These are phyloP conservation scores for Aspergillus baeticus DNA, from an alignment of 495 filamentous ascomycete genomes.

Conservation along the genomic window DNA sequence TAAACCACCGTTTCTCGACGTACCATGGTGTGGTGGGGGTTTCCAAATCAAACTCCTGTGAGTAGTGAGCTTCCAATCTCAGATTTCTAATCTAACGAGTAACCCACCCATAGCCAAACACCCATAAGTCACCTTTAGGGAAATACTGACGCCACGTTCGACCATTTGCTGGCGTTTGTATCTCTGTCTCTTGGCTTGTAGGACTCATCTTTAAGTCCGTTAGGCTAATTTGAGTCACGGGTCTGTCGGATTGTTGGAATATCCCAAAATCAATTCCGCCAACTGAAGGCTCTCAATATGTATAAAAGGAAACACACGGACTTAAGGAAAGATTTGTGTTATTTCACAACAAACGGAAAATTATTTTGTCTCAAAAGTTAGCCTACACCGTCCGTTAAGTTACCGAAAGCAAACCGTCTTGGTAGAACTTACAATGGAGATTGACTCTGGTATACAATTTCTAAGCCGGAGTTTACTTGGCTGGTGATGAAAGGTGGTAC, in stretches of 20 bases:
- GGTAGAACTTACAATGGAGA: neutral
- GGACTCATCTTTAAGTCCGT: slow-evolving; percentile 16
- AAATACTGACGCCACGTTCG: slow-evolving; percentile 46
- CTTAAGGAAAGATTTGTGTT: no score
- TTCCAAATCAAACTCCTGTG: slow-evolving; percentile 95
- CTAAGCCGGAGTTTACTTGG: neutral
- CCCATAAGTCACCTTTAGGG: slow-evolving; percentile 68
- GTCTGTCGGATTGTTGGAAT: neutral
- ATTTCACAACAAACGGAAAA: neutral
- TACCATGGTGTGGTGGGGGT: slow-evolving; percentile 94
- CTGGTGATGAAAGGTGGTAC: slow-evolving; percentile 10
- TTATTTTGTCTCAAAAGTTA: neutral
- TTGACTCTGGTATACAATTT: neutral
- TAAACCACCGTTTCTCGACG: slow-evolving; percentile 15
- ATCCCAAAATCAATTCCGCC: neutral
- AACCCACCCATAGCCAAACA: slow-evolving; percentile 87
- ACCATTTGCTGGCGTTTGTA: slow-evolving; percentile 29
- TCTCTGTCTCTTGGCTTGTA: slow-evolving; percentile 22
- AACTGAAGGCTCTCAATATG: neutral
- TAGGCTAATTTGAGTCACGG: neutral
- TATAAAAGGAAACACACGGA: neutral
- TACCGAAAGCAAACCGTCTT: neutral
- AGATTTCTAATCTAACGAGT: neutral
- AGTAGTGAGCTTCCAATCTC: neutral
- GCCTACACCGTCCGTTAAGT: neutral